phyloP scores from a whole-genome alignment of 2,329 filamentous ascomycete genomes.

The Fusarium incarnatum region DNA sequence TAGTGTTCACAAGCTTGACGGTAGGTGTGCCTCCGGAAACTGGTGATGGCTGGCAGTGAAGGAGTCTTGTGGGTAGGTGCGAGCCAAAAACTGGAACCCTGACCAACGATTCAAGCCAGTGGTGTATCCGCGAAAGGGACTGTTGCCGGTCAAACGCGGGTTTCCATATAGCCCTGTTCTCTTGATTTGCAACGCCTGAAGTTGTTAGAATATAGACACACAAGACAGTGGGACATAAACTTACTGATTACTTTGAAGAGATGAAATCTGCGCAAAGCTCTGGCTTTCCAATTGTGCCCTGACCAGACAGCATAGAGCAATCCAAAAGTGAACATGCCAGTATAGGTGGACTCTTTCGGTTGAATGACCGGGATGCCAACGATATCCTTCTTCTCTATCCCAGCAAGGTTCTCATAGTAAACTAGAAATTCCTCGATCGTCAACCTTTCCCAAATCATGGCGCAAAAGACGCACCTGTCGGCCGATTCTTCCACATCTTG shows the following conservation, averaged over 20 bases:
- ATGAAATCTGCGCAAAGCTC: constrained; percentile 7
- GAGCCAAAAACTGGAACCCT: background rate
- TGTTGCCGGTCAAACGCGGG: constrained; percentile 18
- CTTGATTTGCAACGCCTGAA: background rate
- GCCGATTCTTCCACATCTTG: constrained; percentile 6
- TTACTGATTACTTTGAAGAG: constrained; percentile 18
- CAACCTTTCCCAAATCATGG: constrained; percentile 27
- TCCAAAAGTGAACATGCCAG: constrained; percentile 17
- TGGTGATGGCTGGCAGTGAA: constrained; percentile 10
- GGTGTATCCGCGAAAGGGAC: constrained; percentile 20
- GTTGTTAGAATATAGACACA: background rate
- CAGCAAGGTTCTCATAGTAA: background rate
- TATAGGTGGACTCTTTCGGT: background rate
- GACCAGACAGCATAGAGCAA: constrained; percentile 1
- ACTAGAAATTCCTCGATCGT: background rate
- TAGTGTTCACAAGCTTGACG: constrained; percentile 14
- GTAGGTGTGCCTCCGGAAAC: background rate
- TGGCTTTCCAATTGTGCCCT: background rate
- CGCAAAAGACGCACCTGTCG: constrained; percentile 28
- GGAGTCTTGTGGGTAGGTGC: constrained; percentile 29
- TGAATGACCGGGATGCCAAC: constrained; percentile 19
- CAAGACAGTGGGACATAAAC: background rate
- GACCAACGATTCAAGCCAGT: constrained; percentile 17
- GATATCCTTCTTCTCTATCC: background rate
- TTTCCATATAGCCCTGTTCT: constrained; percentile 16